Conservation (phyloP, 2,329 filamentous ascomycete genomes). For the Didymella sp. region DNA sequence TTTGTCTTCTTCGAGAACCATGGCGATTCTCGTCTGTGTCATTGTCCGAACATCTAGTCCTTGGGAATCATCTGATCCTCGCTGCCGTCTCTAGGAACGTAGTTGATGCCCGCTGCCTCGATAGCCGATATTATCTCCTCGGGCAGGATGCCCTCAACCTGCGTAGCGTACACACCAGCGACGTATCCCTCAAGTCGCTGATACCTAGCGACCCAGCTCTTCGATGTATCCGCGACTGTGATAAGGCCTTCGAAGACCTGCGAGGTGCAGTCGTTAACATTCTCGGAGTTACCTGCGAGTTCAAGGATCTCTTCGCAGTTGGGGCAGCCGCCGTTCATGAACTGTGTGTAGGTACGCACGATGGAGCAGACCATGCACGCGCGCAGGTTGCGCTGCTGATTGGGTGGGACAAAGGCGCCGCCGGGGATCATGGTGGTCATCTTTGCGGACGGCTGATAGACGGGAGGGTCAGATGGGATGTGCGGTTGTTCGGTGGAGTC, state of each 20-base stretch:
- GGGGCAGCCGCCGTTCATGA: constrained; percentile 86
- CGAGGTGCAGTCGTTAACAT: constrained; percentile 90
- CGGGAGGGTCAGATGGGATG: constrained; percentile 1
- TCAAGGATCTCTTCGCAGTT: constrained; percentile 96
- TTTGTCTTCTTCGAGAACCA: too few species aligned
- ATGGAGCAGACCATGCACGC: constrained; percentile 99
- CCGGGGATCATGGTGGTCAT: constrained; percentile 44
- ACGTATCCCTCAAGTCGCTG: constrained; percentile 90
- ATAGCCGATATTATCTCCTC: constrained; percentile 63
- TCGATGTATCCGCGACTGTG: constrained; percentile 78
- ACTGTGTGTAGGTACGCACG: constrained; percentile 82
- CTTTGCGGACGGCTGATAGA: not conserved
- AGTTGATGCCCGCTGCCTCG: constrained; percentile 67
- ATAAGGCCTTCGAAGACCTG: constrained; percentile 95
- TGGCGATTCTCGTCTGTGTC: not conserved
- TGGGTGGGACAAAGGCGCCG: constrained; percentile 72
- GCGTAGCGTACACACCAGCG: constrained; percentile 88
- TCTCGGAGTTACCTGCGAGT: constrained; percentile 77
- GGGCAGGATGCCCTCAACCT: constrained; percentile 81
- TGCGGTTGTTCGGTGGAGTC: not conserved
- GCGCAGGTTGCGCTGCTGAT: constrained; percentile 84
- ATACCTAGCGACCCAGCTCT: constrained; percentile 96
- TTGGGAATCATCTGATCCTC: constrained; percentile 48
- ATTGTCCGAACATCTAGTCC: constrained; percentile 22
- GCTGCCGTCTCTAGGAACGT: constrained; percentile 59